Evolutionary conservation across 495 filamentous ascomycete species (phyloP), one percentile per base, ranked within the genome.

Genomic region (Trichoderma orchidacearum): DNA sequence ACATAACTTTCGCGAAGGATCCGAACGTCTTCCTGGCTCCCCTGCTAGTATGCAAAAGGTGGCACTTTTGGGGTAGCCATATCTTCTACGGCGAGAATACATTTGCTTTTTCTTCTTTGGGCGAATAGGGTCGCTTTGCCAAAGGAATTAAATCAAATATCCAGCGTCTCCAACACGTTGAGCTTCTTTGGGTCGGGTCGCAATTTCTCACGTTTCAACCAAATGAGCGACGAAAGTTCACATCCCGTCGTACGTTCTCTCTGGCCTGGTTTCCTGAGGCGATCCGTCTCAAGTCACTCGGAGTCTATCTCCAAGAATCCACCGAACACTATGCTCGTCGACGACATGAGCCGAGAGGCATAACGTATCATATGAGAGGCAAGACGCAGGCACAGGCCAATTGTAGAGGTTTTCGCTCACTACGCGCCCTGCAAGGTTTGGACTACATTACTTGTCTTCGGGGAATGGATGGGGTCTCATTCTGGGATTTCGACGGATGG

Each of bases 51-150:
- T 66, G 55, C 51, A 69, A 63, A 41, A 58, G 68, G 0, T 70
- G 68, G 61, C 56, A 55, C 23, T 73, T 62, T 28, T 59, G 70
- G 6, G 67, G 64, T 3, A 58, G 60, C 0, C 71, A 75, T 41
- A 60, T 63, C 9, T 75, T 75, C 51, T 74, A 74, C 17, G 72
- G 70, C 17, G 51, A 65, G 0, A 76, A 76, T 53, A 73, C 72
- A 0, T 76, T 76, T 23, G 70, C 70, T 0, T 75, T 76, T 51
- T 74, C 71, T 9, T 69, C 65, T 1, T 61, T 76, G 0, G 73
- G 73, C 3, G 72, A 76, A 53, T 66, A 68, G 27, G 59, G 60
- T 7, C 66, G 70, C 3, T 76, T 76, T 53, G 63, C 62, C 34
- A 56, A 63, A 7, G 71, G 71, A 1, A 70, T 67, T 8, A 64